Conservation (phyloP, 768 basidiomycete genomes). For the Chalciporus chontae region DNA sequence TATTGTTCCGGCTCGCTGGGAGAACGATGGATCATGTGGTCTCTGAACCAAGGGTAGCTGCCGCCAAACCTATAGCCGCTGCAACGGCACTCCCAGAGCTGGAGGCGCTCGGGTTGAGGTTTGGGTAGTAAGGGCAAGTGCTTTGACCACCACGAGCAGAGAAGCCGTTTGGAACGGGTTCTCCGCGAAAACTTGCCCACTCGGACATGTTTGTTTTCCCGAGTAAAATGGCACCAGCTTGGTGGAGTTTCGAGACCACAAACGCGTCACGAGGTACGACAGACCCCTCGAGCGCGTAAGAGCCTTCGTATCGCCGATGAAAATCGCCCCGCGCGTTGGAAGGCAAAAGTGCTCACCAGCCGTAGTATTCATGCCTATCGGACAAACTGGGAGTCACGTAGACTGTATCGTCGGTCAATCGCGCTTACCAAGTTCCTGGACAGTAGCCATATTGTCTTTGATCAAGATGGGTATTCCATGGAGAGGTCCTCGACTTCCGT, state of each 20-base stretch:
- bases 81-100: constrained; percentile 44
- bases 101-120: constrained; percentile 39
- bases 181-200: constrained; percentile 40
- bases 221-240: constrained; percentile 36
- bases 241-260: constrained; percentile 28
- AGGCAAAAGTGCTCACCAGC: constrained; percentile 36
- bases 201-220: constrained; percentile 43
- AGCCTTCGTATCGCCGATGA: constrained; percentile 24
- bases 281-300: constrained; percentile 38
- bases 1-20: constrained; percentile 40
- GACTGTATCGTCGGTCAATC: constrained; percentile 7
- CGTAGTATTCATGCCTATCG: constrained; percentile 48
- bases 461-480: constrained; percentile 60
- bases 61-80: constrained; percentile 42
- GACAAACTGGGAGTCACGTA: not conserved
- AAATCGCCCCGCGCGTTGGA: not conserved
- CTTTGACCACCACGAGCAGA: constrained; percentile 46
- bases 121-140: constrained; percentile 39
- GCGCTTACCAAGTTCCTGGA: constrained; percentile 20
- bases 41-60: constrained; percentile 44
- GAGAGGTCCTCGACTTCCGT: constrained; percentile 43
- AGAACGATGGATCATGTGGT: constrained; percentile 47
- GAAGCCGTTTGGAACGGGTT: constrained; percentile 37
- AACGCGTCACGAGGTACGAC: constrained; percentile 35
- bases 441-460: constrained; percentile 45